These are phyloP conservation scores for Saccharomycopsis crataegensis DNA, from an alignment of 1,139 yeast species.

Conservation along the genomic window DNA sequence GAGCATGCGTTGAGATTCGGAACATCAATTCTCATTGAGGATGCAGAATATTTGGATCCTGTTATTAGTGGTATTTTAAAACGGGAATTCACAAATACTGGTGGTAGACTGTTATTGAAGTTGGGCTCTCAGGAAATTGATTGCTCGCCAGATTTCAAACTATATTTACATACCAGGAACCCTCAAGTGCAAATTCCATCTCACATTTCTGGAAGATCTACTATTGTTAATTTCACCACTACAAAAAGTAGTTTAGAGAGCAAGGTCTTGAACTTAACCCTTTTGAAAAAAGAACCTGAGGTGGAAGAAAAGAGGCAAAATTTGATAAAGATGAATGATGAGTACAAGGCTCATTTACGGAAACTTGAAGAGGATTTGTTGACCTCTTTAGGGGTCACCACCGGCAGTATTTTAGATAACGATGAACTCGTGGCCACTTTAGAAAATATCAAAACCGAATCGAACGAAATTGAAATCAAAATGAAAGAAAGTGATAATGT, in stretches of 20 bases:
- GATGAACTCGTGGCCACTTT: slow-evolving; percentile 52
- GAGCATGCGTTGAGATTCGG: slow-evolving; percentile 86
- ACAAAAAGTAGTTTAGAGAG: slow-evolving; percentile 61
- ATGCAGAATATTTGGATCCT: slow-evolving; percentile 79
- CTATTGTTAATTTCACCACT: slow-evolving; percentile 62
- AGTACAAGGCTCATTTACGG: slow-evolving; percentile 48
- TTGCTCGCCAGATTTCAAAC: slow-evolving; percentile 52
- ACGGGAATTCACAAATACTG: slow-evolving; percentile 54
- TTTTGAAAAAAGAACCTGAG: slow-evolving; percentile 57
- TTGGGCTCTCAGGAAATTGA: slow-evolving; percentile 64
- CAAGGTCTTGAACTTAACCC: slow-evolving; percentile 52
- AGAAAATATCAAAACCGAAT: slow-evolving; percentile 58
- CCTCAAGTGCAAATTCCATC: slow-evolving; percentile 41
- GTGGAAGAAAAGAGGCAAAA: slow-evolving; percentile 52
- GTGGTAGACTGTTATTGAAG: slow-evolving; percentile 59
- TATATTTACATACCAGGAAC: slow-evolving; percentile 59
- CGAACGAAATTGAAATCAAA: slow-evolving; percentile 46
- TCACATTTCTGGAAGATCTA: slow-evolving; percentile 54
- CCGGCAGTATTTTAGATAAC: slow-evolving; percentile 64
- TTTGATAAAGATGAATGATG: slow-evolving; percentile 48
- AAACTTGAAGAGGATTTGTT: slow-evolving; percentile 57
- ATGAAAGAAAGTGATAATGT: slow-evolving; percentile 48
- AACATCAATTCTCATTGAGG: slow-evolving; percentile 60
- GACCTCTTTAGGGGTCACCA: slow-evolving; percentile 46
- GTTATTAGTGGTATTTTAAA: slow-evolving; percentile 55